Evolutionary conservation across 176 grass and related monocot species (phyloP), one percentile per base, ranked within the genome.

Genomic region (Ananas comosus): DNA sequence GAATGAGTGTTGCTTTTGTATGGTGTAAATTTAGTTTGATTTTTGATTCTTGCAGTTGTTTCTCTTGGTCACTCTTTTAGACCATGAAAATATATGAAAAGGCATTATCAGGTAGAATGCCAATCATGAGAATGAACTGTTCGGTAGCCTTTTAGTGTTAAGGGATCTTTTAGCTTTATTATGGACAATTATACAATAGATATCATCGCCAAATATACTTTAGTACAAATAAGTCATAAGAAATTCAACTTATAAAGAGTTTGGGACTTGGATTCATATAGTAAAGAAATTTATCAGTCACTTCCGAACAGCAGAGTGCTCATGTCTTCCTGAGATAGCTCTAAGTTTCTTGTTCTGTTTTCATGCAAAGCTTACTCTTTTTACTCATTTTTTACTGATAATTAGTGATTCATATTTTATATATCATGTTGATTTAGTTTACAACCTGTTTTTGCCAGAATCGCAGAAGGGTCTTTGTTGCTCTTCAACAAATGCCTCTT

Each of bases 401-500:
- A 59, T 8, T 2, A 59, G 65, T 28, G 65, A 57, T 49, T 16
- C 80, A 5, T 54, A 70, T 64, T 63, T 75, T 24, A 50, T 70
- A 64, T 67, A 86, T 65, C 64, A 72, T 6, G 72, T 71, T 70
- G 49, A 48, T 50, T 75, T 42, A 42, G 67, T 74, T 71, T 50
- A 54, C 49, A 10, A 13, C 52, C 54, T 65, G 23, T 82, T 66
- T 66, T 47, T 72, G 58, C 11, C 77, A 97, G 93, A 73, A 78
- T 96, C 74, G 48, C 64, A 63, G 52, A 54, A 72, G 88, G 86
- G 74, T 92, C 93, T 64, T 88, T 83, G 64, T 64, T 96, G 51
- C 79, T 92, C 16, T 89, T 89, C 76, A 96, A 96, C 81, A 92
- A 87, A 85, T 77, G 79, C 67, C 85, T 96, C 72, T 85, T 96